A percentile compares a stretch with the other conserved stretches of the same genome.
phyloP scores from a whole-genome alignment of 805 yeast species.

The Wickerhamomyces bovis region DNA sequence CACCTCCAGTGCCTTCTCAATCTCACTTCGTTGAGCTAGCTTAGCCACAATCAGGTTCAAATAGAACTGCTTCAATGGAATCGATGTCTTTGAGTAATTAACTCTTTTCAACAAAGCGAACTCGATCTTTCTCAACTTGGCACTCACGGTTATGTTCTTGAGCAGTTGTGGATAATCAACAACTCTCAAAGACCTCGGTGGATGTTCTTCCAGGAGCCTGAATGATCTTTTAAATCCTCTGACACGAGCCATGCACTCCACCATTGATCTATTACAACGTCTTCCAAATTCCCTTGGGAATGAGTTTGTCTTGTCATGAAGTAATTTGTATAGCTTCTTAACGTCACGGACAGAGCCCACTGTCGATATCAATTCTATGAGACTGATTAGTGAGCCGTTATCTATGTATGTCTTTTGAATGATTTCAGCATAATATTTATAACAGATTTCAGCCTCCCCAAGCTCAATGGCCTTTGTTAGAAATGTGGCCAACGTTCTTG shows the following conservation, averaged over 20 bases:
- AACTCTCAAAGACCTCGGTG: slow-evolving; percentile 3
- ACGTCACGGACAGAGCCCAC: slow-evolving; percentile 8
- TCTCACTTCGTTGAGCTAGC: slow-evolving; percentile 1
- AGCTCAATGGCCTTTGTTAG: slow-evolving; percentile 8
- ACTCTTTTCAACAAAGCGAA: slow-evolving; percentile 1
- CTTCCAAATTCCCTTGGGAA: slow-evolving; percentile 3
- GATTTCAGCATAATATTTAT: slow-evolving; percentile 5
- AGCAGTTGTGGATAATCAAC: slow-evolving; percentile 14
- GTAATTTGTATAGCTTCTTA: slow-evolving; percentile 5
- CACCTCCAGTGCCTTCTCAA: slow-evolving; percentile 3
- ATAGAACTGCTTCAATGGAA: slow-evolving; percentile 12
- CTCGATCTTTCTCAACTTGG: slow-evolving; percentile 4
- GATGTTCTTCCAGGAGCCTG: slow-evolving; percentile 1
- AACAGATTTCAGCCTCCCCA: slow-evolving; percentile 2
- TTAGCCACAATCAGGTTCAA: slow-evolving; percentile 11
- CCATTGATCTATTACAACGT: slow-evolving; percentile 6
- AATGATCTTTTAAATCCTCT: slow-evolving; percentile 10
- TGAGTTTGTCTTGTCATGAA: neutral
- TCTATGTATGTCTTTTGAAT: slow-evolving; percentile 8
- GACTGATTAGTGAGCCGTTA: slow-evolving; percentile 11
- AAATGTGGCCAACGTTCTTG: slow-evolving; percentile 11
- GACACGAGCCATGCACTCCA: slow-evolving; percentile 7
- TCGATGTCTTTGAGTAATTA: neutral
- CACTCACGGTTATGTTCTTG: slow-evolving; percentile 5
- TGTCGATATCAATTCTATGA: slow-evolving; percentile 9